phyloP scores from a whole-genome alignment of 1,284 basidiomycete genomes.

The Cronartium ribicola region DNA sequence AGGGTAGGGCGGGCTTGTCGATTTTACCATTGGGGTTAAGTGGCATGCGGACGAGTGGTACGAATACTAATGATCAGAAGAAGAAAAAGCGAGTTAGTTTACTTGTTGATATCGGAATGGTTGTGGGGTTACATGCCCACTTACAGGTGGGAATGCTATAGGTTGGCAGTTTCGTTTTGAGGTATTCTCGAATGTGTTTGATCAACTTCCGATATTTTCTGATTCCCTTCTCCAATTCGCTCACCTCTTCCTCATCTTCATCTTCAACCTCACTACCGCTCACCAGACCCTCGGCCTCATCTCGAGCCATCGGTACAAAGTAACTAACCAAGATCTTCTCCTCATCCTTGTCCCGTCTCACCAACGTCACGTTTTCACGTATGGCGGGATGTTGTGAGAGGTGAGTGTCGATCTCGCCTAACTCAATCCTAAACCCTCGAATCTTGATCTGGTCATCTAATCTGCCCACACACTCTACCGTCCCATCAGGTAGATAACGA shows the following conservation, averaged over 20 bases:
- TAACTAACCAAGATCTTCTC: slow-evolving; percentile 98
- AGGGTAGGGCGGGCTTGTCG: slow-evolving; percentile 96
- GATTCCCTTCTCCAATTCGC: slow-evolving; percentile 66
- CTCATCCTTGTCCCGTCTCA: slow-evolving; percentile 96
- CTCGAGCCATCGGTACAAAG: slow-evolving; percentile 72
- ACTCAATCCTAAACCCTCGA: slow-evolving; percentile 96
- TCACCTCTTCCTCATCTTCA: slow-evolving; percentile 60
- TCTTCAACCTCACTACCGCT: slow-evolving; percentile 60
- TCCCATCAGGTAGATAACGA: slow-evolving; percentile 85
- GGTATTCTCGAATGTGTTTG: slow-evolving; percentile 86
- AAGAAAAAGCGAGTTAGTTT: slow-evolving; percentile 5
- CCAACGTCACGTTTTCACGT: slow-evolving; percentile 93
- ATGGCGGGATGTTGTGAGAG: slow-evolving; percentile 89
- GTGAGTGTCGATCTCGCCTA: slow-evolving; percentile 97
- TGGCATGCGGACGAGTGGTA: slow-evolving; percentile 90
- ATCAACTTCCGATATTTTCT: slow-evolving; percentile 79
- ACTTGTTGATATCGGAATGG: slow-evolving; percentile 16
- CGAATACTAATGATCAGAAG: slow-evolving; percentile 67
- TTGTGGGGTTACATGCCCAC: slow-evolving; percentile 47
- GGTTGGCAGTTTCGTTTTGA: slow-evolving; percentile 93
- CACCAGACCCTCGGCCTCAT: slow-evolving; percentile 64
- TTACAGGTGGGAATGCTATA: slow-evolving; percentile 82
- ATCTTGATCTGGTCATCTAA: slow-evolving; percentile 99
- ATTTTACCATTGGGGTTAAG: slow-evolving; percentile 99
- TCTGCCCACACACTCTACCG: slow-evolving; percentile 93